A percentile compares a stretch with the other conserved stretches of the same genome.
These are phyloP conservation scores for Colletotrichum kahawae DNA, from an alignment of 2,329 filamentous ascomycete genomes.

Conservation along the genomic window DNA sequence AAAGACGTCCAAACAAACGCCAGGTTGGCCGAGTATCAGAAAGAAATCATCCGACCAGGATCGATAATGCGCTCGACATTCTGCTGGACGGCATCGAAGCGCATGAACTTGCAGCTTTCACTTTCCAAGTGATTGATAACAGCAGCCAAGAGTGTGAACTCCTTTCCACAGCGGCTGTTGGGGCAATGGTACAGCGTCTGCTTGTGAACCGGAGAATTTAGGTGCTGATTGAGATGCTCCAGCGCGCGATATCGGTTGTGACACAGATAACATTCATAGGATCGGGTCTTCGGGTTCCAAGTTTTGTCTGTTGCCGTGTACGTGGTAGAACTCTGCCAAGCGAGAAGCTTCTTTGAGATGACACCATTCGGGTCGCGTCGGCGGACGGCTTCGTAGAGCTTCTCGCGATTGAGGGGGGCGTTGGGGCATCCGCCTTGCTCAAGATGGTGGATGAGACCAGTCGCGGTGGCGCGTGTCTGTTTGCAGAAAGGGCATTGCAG, in stretches of 20 bases:
- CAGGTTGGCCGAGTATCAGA: not conserved
- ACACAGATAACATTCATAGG: conserved; percentile 62
- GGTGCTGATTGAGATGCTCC: conserved; percentile 51
- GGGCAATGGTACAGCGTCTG: conserved; percentile 45
- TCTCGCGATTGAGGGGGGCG: conserved; percentile 52
- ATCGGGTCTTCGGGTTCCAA: conserved; percentile 44
- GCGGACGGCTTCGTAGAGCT: conserved; percentile 50
- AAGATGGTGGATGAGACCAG: conserved; percentile 60
- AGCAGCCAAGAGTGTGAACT: conserved; percentile 44
- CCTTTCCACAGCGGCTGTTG: conserved; percentile 33
- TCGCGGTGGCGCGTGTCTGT: conserved; percentile 49
- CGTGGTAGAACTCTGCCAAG: conserved; percentile 39
- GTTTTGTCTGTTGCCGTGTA: conserved; percentile 43
- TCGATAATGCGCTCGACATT: not conserved
- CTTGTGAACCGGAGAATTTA: conserved; percentile 54
- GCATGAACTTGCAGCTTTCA: conserved; percentile 42
- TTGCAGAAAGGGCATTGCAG: conserved; percentile 63
- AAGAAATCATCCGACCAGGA: not conserved
- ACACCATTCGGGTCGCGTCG: conserved; percentile 49
- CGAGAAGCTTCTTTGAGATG: conserved; percentile 58
- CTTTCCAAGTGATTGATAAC: conserved; percentile 50
- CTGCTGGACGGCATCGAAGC: conserved; percentile 40
- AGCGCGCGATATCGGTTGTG: conserved; percentile 42
- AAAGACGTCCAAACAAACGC: not conserved
- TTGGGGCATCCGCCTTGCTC: conserved; percentile 58